phyloP scores from a whole-genome alignment of 1,284 basidiomycete genomes.

The Fomitopsis pinicola region DNA sequence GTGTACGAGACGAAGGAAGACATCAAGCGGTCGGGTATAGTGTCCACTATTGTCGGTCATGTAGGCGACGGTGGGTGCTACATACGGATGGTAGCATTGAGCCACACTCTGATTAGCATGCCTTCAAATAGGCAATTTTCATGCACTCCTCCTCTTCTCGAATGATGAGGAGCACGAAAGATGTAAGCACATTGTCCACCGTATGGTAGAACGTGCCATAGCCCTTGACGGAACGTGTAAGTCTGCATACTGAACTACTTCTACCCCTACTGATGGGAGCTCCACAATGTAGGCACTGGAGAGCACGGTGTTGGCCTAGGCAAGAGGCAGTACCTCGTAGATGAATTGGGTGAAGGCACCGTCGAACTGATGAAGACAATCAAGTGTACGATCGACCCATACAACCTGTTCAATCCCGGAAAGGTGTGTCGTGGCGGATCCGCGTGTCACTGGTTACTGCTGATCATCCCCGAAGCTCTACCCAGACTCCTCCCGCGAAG shows the following conservation, averaged over 20 bases:
- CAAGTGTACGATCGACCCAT: constrained; percentile 74
- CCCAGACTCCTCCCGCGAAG: constrained; percentile 1
- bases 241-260: constrained; percentile 9
- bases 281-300: constrained; percentile 53
- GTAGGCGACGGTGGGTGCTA: constrained; percentile 75
- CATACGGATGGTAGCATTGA: too few relatives aligned
- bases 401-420: constrained; percentile 80
- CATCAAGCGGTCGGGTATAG: constrained; percentile 52
- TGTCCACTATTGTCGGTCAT: constrained; percentile 72
- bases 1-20: constrained; percentile 78
- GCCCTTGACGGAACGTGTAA: constrained; percentile 73
- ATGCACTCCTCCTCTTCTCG: constrained; percentile 55
- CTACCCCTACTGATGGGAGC: not conserved
- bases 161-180: constrained; percentile 53
- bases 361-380: constrained; percentile 83
- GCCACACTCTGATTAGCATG: not conserved
- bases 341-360: constrained; percentile 80
- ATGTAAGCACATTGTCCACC: constrained; percentile 51
- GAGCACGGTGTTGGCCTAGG: constrained; percentile 91
- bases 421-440: constrained; percentile 45
- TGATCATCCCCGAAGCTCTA: constrained; percentile 1
- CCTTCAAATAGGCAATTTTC: constrained; percentile 45
- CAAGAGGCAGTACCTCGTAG: constrained; percentile 69
- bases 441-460: not conserved
- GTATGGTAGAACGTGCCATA: constrained; percentile 73